A percentile compares a stretch with the other conserved stretches of the same genome.
phyloP scores from a whole-genome alignment of 2,329 filamentous ascomycete genomes.

The Chlorencoelia australis region DNA sequence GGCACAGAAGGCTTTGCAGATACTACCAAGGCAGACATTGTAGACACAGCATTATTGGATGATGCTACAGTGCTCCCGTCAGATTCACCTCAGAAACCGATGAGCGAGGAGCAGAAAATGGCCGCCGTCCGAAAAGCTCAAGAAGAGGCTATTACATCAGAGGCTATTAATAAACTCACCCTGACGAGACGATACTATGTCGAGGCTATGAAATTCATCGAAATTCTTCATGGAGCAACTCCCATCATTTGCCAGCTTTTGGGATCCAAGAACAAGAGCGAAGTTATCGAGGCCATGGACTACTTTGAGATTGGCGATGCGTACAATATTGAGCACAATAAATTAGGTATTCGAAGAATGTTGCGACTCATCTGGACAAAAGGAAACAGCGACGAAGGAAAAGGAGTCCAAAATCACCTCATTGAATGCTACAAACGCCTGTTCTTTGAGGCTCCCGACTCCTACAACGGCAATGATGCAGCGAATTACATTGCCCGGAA shows the following conservation, averaged over 20 bases:
- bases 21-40: slow-evolving; percentile 46
- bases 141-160: slow-evolving; percentile 79
- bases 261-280: slow-evolving; percentile 92
- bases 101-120: slow-evolving; percentile 71
- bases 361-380: slow-evolving; percentile 97
- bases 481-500: slow-evolving; percentile 94
- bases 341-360: slow-evolving; percentile 89
- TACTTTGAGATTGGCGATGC: slow-evolving; percentile 94
- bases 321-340: slow-evolving; percentile 91
- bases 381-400: slow-evolving; percentile 97
- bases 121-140: slow-evolving; percentile 68
- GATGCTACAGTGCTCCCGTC: slow-evolving; percentile 74
- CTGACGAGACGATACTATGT: slow-evolving; percentile 82
- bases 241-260: slow-evolving; percentile 75
- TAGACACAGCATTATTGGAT: slow-evolving; percentile 71
- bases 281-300: slow-evolving; percentile 98
- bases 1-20: slow-evolving; percentile 62
- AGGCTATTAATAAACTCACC: slow-evolving; percentile 78
- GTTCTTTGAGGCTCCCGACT: slow-evolving; percentile 90
- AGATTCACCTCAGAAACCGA: slow-evolving; percentile 55
- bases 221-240: slow-evolving; percentile 77
- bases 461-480: slow-evolving; percentile 78
- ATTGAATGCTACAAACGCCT: slow-evolving; percentile 94
- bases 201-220: slow-evolving; percentile 90
- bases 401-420: slow-evolving; percentile 90